Conservation (phyloP, 169 alveolate genomes). For the Perkinsus marinus region DNA sequence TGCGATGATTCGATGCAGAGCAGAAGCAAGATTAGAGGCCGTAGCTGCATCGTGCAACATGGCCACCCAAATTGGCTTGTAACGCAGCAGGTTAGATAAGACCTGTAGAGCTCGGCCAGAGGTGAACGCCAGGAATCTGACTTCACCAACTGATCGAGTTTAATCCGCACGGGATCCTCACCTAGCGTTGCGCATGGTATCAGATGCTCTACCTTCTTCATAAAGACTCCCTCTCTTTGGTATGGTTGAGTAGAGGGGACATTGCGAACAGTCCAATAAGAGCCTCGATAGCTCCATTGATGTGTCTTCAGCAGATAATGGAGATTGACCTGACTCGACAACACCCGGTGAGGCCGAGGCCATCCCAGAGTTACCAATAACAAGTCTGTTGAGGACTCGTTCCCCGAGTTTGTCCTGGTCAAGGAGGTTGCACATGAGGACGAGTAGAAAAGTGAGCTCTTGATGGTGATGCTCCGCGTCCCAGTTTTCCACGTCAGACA, state of each 20-base stretch:
- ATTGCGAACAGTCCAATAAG: neutral
- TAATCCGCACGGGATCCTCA: neutral
- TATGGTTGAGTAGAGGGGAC: neutral
- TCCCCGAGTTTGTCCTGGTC: neutral
- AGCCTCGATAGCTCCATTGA: neutral
- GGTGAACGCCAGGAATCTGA: neutral
- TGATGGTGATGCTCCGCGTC: neutral
- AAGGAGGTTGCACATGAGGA: neutral
- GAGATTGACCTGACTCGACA: neutral
- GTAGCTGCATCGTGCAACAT: neutral
- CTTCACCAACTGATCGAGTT: neutral
- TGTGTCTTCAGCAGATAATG: neutral
- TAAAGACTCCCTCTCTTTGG: neutral
- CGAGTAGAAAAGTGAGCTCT: neutral
- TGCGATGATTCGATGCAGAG: neutral
- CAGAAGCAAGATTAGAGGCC: neutral
- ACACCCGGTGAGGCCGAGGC: neutral
- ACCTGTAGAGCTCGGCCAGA: neutral
- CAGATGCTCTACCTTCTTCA: neutral
- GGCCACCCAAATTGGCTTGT: neutral
- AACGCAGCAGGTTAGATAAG: neutral
- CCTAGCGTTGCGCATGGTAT: neutral
- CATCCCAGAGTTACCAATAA: neutral
- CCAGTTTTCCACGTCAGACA: neutral
- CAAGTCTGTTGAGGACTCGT: neutral